Evolutionary conservation across 1,284 basidiomycete species (phyloP), one percentile per base, ranked within the genome.

Genomic region (Neolentinus lepideus): DNA sequence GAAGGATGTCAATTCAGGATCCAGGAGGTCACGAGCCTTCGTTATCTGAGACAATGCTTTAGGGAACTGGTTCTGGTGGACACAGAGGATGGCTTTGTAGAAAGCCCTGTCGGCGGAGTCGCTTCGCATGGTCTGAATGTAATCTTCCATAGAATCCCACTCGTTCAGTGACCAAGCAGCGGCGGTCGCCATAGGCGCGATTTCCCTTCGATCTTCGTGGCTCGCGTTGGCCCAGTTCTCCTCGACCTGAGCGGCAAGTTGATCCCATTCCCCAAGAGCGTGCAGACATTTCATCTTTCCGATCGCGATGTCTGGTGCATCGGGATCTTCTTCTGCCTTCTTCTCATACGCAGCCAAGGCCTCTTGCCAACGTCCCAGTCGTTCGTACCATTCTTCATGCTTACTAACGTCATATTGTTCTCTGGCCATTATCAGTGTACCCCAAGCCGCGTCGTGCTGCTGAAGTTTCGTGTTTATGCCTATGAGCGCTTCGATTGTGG

Each of bases 101-200:
- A 98, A 99, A 19, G 93, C 90, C 47, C 94, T 81, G 69, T 99
- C 97, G 0, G 95, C 86, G 6, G 95, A 96, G 67, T 99, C 96
- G 29, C 80, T 76, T 66, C 92, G 92, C 92, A 99, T 97, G 2
- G 90, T 91, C 6, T 84, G 80, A 58, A 99, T 98, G 70, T 97
- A 99, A 63, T 95, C 89, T 59, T 99, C 97, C 97, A 99, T 99
- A 8, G 88, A 82, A 65, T 98, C 94, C 97, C 97, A 99, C 66
- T 98, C 94, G 60, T 90, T 90, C 56, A 98, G 72, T 3, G 94
- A 94, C 96, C 97, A 99, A 3, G 94, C 94, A 1, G 97, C 96
- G 0, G 97, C 96, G 0, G 97, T 93, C 0, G 96, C 97, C 74
- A 99, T 88, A 0, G 96, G 95, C 1, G 97, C 95, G 64, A 99